Conservation (phyloP, 768 basidiomycete genomes). For the Mycena floridula region DNA sequence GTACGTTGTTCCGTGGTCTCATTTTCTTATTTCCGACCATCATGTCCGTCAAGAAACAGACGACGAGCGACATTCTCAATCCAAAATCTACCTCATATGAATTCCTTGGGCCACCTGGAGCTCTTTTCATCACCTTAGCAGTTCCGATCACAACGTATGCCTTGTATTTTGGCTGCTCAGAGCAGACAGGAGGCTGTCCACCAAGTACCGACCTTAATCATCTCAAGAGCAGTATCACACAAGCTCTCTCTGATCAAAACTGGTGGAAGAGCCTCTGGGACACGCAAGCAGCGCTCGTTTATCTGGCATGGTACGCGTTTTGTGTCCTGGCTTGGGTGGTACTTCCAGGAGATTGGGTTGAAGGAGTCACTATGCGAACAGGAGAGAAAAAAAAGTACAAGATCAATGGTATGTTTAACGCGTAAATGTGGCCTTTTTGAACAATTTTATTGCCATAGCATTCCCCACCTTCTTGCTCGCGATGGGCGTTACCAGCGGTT, state of each 20-base stretch:
- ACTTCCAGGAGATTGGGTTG: slow-evolving; percentile 67
- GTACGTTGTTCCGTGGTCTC: too few species aligned
- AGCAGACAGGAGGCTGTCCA: slow-evolving; percentile 63
- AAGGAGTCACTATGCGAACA: slow-evolving; percentile 66
- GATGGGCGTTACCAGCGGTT: slow-evolving; percentile 64
- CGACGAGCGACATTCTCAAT: slow-evolving; percentile 42
- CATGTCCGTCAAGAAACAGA: background rate
- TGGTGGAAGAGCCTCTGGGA: slow-evolving; percentile 86
- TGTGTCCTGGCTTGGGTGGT: slow-evolving; percentile 75
- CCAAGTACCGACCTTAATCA: slow-evolving; percentile 31
- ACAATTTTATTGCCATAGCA: slow-evolving; percentile 35
- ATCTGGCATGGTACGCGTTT: slow-evolving; percentile 89
- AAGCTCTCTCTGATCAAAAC: slow-evolving; percentile 36
- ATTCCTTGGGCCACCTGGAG: slow-evolving; percentile 79
- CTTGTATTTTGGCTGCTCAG: slow-evolving; percentile 75
- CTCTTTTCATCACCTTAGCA: slow-evolving; percentile 59
- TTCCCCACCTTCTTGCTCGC: slow-evolving; percentile 84
- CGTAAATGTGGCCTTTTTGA: background rate
- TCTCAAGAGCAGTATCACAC: slow-evolving; percentile 36
- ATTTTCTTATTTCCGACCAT: too few species aligned
- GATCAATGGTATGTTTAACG: slow-evolving; percentile 72
- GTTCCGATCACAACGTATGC: slow-evolving; percentile 70
- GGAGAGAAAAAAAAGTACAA: slow-evolving; percentile 82
- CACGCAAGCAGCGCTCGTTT: slow-evolving; percentile 65
- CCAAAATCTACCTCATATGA: slow-evolving; percentile 72